Evolutionary conservation across 2,329 filamentous ascomycete species (phyloP).

Genomic region (Sclerotinia glacialis): DNA sequence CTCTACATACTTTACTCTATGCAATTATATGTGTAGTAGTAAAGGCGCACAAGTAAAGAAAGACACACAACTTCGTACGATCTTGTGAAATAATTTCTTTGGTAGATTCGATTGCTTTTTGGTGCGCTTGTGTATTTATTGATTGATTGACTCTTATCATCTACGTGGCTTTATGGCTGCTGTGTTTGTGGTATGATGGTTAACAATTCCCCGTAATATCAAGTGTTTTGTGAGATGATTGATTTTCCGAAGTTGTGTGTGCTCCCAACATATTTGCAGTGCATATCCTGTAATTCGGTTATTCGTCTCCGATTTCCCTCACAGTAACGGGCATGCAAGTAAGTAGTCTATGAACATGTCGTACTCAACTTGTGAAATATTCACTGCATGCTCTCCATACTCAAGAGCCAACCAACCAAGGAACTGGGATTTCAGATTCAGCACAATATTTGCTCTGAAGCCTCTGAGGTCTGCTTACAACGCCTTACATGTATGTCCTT

Average conservation of each 20-base stretch:
- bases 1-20: slow-evolving; percentile 39
- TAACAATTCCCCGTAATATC: neutral
- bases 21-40: neutral
- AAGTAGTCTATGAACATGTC: neutral
- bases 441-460: neutral
- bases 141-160: neutral
- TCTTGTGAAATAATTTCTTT: neutral
- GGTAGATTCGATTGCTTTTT: neutral
- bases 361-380: neutral
- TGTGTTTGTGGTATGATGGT: neutral
- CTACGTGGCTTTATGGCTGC: neutral
- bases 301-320: neutral
- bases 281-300: neutral
- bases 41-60: no score
- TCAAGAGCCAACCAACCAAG: slow-evolving; percentile 9
- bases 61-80: no score
- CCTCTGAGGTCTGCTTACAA: no score
- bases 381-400: neutral
- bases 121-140: neutral
- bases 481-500: neutral
- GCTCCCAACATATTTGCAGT: neutral
- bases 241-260: neutral
- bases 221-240: neutral
- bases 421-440: slow-evolving; percentile 10
- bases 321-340: neutral